Evolutionary conservation across 2,329 filamentous ascomycete genomes (phyloP), one percentile per base, ranked within the genome.

Genomic region (Tricladium varicosporioides): DNA sequence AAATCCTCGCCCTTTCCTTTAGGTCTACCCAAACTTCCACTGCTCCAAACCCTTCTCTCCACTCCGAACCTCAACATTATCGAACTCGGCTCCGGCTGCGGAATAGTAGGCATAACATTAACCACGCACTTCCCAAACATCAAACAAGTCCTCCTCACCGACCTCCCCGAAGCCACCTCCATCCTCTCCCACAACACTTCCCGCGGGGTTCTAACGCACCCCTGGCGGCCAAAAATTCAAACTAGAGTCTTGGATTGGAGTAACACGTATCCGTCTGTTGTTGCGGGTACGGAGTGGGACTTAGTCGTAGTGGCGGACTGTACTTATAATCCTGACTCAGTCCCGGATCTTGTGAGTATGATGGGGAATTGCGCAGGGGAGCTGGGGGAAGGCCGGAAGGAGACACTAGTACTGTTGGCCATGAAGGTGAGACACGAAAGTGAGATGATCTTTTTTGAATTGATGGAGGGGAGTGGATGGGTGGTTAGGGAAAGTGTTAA

Each of bases 301-400:
- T 66, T 90, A 33, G 76, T 89, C 18, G 68, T 89, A 3, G 80
- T 88, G 1, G 84, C 85, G 1, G 87, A 91, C 69, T 90, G 87
- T 71, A 90, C 86, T 1, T 91, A 91, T 72, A 90, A 90, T 68
- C 75, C 80, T 14, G 85, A 88, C 64, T 87, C 83, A 58, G 79
- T 86, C 51, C 82, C 84, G 2, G 78, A 82, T 19, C 73, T 90
- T 40, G 85, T 89, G 7, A 72, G 73, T 27, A 85, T 84, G 1
- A 72, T 90, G 9, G 64, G 67, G 18, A 73, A 50, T 43, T 56
- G 54, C 14, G 15, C 50, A 9, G 40, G 22, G 5, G 58, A n/a
- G n/a, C n/a, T n/a, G n/a, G n/a, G n/a, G n/a, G n/a, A n/a, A n/a
- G n/a, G n/a, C n/a, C n/a, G 9, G 63, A 58, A 40, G 19, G 50